These are phyloP conservation scores for Ogataea neopini DNA, from an alignment of 805 yeast genomes.

Conservation along the genomic window DNA sequence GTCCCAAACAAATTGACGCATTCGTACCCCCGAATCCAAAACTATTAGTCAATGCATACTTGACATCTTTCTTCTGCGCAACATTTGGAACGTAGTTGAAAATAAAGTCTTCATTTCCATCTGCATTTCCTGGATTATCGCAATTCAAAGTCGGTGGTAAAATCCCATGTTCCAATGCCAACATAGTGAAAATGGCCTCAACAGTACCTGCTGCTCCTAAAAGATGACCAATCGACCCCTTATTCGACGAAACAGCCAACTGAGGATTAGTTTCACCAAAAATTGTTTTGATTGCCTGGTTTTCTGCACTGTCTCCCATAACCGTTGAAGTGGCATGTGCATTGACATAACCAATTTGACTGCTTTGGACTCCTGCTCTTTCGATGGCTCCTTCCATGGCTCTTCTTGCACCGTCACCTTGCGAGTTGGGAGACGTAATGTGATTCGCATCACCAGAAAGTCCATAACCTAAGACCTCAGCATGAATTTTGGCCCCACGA, in stretches of 20 bases:
- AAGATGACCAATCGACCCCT: constrained; percentile 91
- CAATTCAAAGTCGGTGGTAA: constrained; percentile 86
- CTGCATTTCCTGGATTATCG: constrained; percentile 49
- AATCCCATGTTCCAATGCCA: constrained; percentile 55
- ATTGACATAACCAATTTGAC: constrained; percentile 72
- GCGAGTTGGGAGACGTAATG: constrained; percentile 84
- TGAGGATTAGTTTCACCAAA: constrained; percentile 42
- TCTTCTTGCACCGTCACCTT: constrained; percentile 81
- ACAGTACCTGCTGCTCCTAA: constrained; percentile 97
- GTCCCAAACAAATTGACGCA: constrained; percentile 63
- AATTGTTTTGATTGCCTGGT: constrained; percentile 63
- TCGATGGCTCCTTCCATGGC: constrained; percentile 79
- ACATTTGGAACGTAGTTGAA: constrained; percentile 59
- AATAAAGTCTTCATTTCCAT: constrained; percentile 42
- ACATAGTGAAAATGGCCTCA: constrained; percentile 78
- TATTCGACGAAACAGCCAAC: constrained; percentile 72
- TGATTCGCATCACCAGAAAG: constrained; percentile 89
- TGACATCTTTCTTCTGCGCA: constrained; percentile 40
- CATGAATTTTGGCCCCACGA: constrained; percentile 70
- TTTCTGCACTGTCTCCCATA: constrained; percentile 88
- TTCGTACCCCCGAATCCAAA: constrained; percentile 99
- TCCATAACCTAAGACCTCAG: constrained; percentile 87
- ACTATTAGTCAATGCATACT: constrained; percentile 78
- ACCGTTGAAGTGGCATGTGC: constrained; percentile 97
- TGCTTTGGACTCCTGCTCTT: constrained; percentile 47